Base-by-base conservation (phyloP, 192 early-diverging fungal species). In the Bifiguratus adelaidae region DNA sequence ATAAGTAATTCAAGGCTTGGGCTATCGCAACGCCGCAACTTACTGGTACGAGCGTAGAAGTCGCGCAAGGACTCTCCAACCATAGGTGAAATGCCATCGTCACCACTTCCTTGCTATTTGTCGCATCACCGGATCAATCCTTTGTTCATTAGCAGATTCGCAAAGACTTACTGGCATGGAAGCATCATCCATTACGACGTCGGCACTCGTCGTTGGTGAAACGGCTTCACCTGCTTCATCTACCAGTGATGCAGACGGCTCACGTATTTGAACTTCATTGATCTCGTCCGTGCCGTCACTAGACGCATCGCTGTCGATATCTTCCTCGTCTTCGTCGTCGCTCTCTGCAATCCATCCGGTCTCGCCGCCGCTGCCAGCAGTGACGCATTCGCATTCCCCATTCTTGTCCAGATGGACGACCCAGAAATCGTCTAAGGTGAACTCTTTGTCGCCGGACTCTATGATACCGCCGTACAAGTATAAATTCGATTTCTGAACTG, bases 401-500 rank as follows among this genome's bases (percentile, higher is more conserved):
- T 70, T 56, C 61, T 82, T 86, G 50, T 86, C 81, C 55, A 82
- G 44, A 43, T 83, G 76, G 24, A 81, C 32, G 7, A 67, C 53
- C 68, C 76, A 83, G 21, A 83, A 58, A 55, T 83, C 70, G 27
- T 69, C 65, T 41, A 78, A 49, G 0, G 81, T 83, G 47, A 73
- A 61, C 51, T 86, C 83, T 35, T 70, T 61, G 38, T 72, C 67
- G 12, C 56, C 58, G n/a, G 68, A 55, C 49, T 86, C 83, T 20
- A 81, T 43, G 35, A 86, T 71, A 3, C 83, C 83, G 7, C 83
- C 83, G 52, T 68, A 77, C 34, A 85, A 45, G 43, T 74, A 76
- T 19, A 83, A 52, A 5, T 53, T 65, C 12, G 64, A 70, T 28
- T 68, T 66, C 15, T 66, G 56, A 13, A 81, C 73, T 3, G 67